A percentile compares a stretch with the other conserved stretches of the same genome.
Conservation (phyloP, 208 protist species). For the Sergeia podlipaevii region DNA sequence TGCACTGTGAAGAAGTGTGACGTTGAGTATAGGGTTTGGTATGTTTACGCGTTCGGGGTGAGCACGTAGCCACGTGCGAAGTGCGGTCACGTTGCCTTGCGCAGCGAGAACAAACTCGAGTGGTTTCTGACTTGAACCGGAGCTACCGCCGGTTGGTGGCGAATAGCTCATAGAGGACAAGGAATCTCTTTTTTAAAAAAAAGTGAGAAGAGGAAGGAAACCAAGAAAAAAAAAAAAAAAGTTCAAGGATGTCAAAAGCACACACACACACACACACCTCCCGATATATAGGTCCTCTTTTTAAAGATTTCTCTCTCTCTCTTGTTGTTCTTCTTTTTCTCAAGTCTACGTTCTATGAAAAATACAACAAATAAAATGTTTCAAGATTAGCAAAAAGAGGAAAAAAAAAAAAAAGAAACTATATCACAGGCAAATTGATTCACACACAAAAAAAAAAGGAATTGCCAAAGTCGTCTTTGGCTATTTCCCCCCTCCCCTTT, state of each 20-base stretch:
- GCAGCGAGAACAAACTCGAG: constrained; percentile 49
- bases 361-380: constrained; percentile 8
- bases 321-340: constrained; percentile 8
- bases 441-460: neutral
- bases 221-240: constrained; percentile 16
- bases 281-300: constrained; percentile 5
- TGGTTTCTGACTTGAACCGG: constrained; percentile 3
- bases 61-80: constrained; percentile 43
- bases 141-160: neutral
- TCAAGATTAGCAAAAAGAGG: neutral
- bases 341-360: neutral
- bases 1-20: constrained; percentile 49
- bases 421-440: neutral
- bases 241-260: constrained; percentile 6
- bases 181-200: constrained; percentile 13
- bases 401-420: constrained; percentile 10
- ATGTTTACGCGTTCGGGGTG: constrained; percentile 49
- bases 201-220: constrained; percentile 15
- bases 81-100: constrained; percentile 32
- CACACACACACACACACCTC: constrained; percentile 10
- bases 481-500: too few species aligned
- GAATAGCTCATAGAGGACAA: neutral
- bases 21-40: constrained; percentile 16
- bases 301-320: neutral
- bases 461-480: neutral